Conservation (phyloP, 2,329 filamentous ascomycete genomes). For the Botrytis galanthina region DNA sequence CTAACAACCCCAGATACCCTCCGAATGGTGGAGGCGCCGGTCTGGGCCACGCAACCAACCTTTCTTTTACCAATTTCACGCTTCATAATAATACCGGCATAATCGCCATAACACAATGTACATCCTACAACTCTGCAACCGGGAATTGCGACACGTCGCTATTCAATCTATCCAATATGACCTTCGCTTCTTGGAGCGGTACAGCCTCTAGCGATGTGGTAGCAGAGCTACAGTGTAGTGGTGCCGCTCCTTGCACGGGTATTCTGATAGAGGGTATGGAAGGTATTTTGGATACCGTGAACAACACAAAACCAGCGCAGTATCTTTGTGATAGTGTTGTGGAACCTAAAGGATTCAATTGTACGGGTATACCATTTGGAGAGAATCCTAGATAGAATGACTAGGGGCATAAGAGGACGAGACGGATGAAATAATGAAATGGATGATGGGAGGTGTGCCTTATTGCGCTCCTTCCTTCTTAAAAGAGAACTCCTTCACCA, state of each 20-base stretch:
- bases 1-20: conserved; percentile 39
- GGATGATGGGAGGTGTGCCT: background rate
- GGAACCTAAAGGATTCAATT: conserved; percentile 1
- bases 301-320: conserved; percentile 5
- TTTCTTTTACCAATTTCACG: conserved; percentile 15
- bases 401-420: too few species aligned
- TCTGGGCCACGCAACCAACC: conserved; percentile 40
- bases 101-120: conserved; percentile 44
- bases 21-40: conserved; percentile 60
- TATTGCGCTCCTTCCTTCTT: background rate
- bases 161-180: conserved; percentile 41
- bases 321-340: conserved; percentile 17
- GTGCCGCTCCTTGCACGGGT: conserved; percentile 26
- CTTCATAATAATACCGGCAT: conserved; percentile 7
- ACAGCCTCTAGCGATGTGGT: conserved; percentile 27
- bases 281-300: conserved; percentile 11
- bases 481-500: background rate
- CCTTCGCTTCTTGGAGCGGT: conserved; percentile 28
- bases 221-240: conserved; percentile 39
- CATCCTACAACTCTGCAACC: conserved; percentile 39
- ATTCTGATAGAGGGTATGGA: conserved; percentile 3
- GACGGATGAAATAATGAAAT: background rate
- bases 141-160: conserved; percentile 43
- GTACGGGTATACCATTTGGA: conserved; percentile 16
- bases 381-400: conserved; percentile 15